Evolutionary conservation across 352 stramenopile genomes (phyloP).

Genomic region (Lagenidium giganteum): DNA sequence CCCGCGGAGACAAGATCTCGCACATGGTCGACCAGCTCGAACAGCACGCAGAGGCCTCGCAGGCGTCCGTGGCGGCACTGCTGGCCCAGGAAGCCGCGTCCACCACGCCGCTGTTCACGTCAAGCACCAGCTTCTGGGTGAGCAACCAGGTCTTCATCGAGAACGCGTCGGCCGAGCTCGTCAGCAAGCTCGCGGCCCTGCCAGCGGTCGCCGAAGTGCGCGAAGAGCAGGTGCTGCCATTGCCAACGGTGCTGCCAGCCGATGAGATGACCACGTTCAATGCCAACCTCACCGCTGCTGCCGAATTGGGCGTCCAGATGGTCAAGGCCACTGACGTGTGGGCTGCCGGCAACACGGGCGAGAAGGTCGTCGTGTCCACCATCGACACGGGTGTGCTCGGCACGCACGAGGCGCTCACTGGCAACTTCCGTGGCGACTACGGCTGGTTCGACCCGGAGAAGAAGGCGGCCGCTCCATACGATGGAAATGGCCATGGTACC

Average conservation of each 20-base stretch:
- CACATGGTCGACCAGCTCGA: conserved; percentile 6
- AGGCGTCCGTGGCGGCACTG: conserved; percentile 7
- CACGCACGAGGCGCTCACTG: conserved; percentile 20
- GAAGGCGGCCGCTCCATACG: conserved; percentile 8
- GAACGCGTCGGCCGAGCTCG: conserved; percentile 13
- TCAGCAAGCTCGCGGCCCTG: conserved; percentile 16
- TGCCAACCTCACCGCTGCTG: not conserved
- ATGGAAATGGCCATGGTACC: conserved; percentile 22
- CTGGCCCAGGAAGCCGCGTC: conserved; percentile 9
- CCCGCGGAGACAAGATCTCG: conserved; percentile 13
- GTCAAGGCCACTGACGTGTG: conserved; percentile 23
- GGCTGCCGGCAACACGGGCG: conserved; percentile 17
- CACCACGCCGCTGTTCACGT: conserved; percentile 7
- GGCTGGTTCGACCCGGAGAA: conserved; percentile 26
- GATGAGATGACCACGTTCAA: not conserved
- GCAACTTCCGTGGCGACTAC: conserved; percentile 20
- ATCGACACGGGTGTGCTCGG: conserved; percentile 26
- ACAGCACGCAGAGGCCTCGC: conserved; percentile 2
- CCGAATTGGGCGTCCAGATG: conserved; percentile 25
- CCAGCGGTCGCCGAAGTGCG: conserved; percentile 11
- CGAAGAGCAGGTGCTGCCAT: conserved; percentile 7
- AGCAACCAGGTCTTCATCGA: conserved; percentile 22
- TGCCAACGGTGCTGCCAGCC: not conserved
- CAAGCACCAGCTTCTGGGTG: conserved; percentile 20
- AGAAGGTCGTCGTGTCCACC: conserved; percentile 19